Conservation (phyloP, 768 basidiomycete species). For the Leccinum uliginosum region DNA sequence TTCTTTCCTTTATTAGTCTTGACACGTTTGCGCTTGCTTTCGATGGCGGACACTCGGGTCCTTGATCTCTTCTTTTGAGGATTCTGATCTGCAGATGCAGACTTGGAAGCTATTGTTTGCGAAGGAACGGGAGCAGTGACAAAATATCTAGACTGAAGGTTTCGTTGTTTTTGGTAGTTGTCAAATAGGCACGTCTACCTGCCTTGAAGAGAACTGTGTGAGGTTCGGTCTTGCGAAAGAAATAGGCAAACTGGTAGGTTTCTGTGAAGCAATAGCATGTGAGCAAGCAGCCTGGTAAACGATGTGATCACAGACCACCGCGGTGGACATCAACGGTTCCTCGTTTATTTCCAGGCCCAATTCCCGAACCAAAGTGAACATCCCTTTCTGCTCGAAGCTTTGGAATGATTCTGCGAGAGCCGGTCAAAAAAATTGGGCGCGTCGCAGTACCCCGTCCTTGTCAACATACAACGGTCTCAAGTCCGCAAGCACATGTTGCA, state of each 20-base stretch:
- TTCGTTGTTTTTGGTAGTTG: not conserved
- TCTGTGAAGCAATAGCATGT: conserved; percentile 40
- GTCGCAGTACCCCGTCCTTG: not conserved
- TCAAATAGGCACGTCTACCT: not conserved
- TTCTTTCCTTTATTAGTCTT: conserved; percentile 41
- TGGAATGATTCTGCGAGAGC: conserved; percentile 50
- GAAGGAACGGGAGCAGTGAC: conserved; percentile 27
- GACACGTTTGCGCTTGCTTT: conserved; percentile 28
- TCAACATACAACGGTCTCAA: conserved; percentile 60
- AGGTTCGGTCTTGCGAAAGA: conserved; percentile 76
- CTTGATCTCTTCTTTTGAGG: conserved; percentile 21
- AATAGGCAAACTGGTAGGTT: conserved; percentile 88
- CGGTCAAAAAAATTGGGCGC: not conserved
- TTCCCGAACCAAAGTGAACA: conserved; percentile 36
- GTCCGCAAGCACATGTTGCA: conserved; percentile 79
- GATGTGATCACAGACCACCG: conserved; percentile 51
- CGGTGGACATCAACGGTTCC: conserved; percentile 78
- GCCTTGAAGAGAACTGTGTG: conserved; percentile 85
- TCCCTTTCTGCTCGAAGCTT: conserved; percentile 62
- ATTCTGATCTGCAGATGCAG: not conserved
- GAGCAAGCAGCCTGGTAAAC: not conserved
- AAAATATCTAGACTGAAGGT: conserved; percentile 39
- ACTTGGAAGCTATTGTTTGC: conserved; percentile 17
- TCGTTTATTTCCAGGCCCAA: conserved; percentile 49
- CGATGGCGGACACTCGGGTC: conserved; percentile 6